These are phyloP conservation scores for Candida smagusa DNA, from an alignment of 1,139 yeast species.

Conservation along the genomic window DNA sequence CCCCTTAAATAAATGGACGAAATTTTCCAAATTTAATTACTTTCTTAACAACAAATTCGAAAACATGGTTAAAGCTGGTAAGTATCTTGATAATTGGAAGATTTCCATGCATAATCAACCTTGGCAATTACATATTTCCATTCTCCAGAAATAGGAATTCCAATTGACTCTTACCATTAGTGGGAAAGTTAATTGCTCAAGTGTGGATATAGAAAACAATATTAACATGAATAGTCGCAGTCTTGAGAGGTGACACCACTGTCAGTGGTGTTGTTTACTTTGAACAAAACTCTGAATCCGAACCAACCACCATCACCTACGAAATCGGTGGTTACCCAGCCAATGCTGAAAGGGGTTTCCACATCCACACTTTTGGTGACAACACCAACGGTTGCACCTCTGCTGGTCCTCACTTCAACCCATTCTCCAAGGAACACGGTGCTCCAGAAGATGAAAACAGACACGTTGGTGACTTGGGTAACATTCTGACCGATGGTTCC, in stretches of 20 bases:
- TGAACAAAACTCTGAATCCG: slow-evolving; percentile 75
- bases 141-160: not conserved
- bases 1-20: not conserved
- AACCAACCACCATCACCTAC: slow-evolving; percentile 82
- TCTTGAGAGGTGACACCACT: slow-evolving; percentile 89
- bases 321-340: slow-evolving; percentile 86
- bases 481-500: slow-evolving; percentile 76
- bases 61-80: slow-evolving; percentile 40
- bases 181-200: slow-evolving; percentile 1
- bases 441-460: slow-evolving; percentile 86
- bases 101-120: not conserved
- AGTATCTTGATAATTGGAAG: slow-evolving; percentile 11
- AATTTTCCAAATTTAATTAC: not conserved
- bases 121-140: not conserved
- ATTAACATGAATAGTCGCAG: slow-evolving; percentile 65
- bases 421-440: slow-evolving; percentile 87
- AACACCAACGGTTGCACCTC: slow-evolving; percentile 98
- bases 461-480: slow-evolving; percentile 98
- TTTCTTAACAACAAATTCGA: slow-evolving; percentile 3
- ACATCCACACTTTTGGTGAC: slow-evolving; percentile 96
- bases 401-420: slow-evolving; percentile 99
- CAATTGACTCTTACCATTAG: not conserved
- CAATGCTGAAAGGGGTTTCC: slow-evolving; percentile 93
- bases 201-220: slow-evolving; percentile 1
- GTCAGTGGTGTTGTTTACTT: slow-evolving; percentile 84